Evolutionary conservation across 345 rosid genomes (phyloP), one percentile per base, ranked within the genome.

Genomic region (Gossypium arboreum): DNA sequence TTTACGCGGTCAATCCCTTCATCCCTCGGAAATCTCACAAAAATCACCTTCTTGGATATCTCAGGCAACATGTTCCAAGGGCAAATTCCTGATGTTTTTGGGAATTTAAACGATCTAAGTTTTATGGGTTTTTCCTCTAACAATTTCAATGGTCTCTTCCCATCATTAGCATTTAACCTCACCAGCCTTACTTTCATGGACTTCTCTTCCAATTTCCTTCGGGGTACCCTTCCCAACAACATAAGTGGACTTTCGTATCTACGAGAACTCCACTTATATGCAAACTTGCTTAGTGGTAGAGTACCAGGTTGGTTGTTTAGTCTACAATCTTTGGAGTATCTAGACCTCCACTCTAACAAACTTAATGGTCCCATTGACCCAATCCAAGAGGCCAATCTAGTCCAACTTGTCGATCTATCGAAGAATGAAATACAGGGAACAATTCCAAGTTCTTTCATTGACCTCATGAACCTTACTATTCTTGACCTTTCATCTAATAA

Each of bases 111-210:
- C 3, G 22, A 45, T 0, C 17, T 72, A 43, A 22, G 9, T 61
- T 10, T 0, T 12, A 7, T 61, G 1, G 18, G 5, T 27, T 61
- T 61, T 27, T 61, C 65, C 8, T 27, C 0, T 1, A 75, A 72
- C 72, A 51, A 52, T 29, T 72, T 84, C 9, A 68, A 0, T 1
- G 82, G 88, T 61, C 16, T 45, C 0, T 45, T 84, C 1, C 85
- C 77, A 12, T 54, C 54, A 2, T 74, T 71, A 16, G 13, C 64
- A 24, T 73, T 68, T 15, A 61, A 61, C 3, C 44, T 61, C 44
- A 61, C 20, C 1, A 17, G 12, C 5, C 12, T 61, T 27, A 61
- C 66, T 16, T 7, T 0, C 18, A 61, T 27, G 66, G 3, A 4
- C 9, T n/a, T 48, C 17, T 48, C 17, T 48, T 1, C 0, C 3